phyloP scores from a whole-genome alignment of 192 early-diverging fungal species.

The Coemansia sp. region DNA sequence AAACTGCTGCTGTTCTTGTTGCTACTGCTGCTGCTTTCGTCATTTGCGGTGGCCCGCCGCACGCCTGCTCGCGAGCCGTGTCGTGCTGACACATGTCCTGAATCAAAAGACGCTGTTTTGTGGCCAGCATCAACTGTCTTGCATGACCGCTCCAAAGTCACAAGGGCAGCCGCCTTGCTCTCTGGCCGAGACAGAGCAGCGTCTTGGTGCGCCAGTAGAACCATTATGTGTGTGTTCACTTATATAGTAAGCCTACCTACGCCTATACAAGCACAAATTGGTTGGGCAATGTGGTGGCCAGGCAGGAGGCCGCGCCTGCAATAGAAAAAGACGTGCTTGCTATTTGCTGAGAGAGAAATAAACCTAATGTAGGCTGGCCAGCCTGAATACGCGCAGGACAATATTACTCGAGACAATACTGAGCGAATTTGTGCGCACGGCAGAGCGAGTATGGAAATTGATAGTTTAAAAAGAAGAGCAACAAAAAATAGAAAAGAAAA shows the following conservation, averaged over 20 bases:
- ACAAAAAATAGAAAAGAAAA: not conserved
- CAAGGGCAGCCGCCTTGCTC: conserved; percentile 16
- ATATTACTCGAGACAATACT: not conserved
- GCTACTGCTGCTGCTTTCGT: conserved; percentile 13
- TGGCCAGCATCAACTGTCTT: not conserved
- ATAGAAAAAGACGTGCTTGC: not conserved
- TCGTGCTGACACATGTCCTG: conserved; percentile 4
- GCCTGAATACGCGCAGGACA: not conserved
- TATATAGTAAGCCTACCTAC: not conserved
- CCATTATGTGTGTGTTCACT: conserved; percentile 11
- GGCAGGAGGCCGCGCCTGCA: not conserved
- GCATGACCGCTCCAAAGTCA: conserved; percentile 9
- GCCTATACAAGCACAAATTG: conserved; percentile 2
- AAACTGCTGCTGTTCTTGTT: conserved; percentile 20
- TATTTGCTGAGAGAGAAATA: not conserved
- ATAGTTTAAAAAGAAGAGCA: not conserved
- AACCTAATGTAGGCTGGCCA: not conserved
- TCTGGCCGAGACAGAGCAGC: conserved; percentile 3
- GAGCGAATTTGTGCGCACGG: not conserved
- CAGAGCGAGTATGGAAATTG: not conserved
- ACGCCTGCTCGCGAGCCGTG: not conserved
- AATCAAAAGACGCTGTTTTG: conserved; percentile 22
- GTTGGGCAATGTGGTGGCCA: not conserved
- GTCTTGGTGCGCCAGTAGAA: conserved; percentile 26
- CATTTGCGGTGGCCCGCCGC: conserved; percentile 8